Evolutionary conservation across 225 moss, liverwort and hornwort genomes (phyloP), one percentile per base, ranked within the genome.

Genomic region (Straminergon stramineum): DNA sequence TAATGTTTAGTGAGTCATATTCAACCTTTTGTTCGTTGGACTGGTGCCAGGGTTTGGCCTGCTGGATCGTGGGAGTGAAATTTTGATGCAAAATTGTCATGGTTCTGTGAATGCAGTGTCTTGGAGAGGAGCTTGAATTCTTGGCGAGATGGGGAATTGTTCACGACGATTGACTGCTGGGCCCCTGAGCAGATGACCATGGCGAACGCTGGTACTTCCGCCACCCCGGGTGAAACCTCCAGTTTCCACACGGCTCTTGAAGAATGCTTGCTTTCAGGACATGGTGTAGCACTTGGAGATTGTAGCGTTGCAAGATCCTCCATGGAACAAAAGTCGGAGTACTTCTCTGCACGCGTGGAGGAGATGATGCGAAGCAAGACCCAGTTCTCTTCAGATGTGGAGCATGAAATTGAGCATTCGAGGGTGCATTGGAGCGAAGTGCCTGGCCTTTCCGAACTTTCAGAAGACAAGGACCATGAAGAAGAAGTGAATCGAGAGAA

Each of bases 271-370:
- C 18, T 48, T 75, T 18, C 2, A 66, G 9, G 18, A 17, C 14
- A 24, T 18, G 30, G 18, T 17, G 1, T 48, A 6, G 30, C 18
- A 10, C 7, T 19, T 75, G 51, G 31, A 51, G 51, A 75, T 32
- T 0, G 18, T 11, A 18, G 75, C 0, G 5, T 11, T 31, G 31
- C 2, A 18, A 3, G 45, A 17, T 30, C 1, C 12, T 20, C 11
- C 7, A 32, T 19, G 12, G 12, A 75, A 6, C 74, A 3, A 3
- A 74, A 45, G 28, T 74, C 1, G 0, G 74, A 73, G 16, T 73
- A 43, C 20, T 73, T 43, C 16, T 73, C 28, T 28, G 4, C 31
- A 6, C 48, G 6, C 2, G 48, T 11, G 18, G 75, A 75, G 48
- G 75, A 75, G 31, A 75, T 30, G 48, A 48, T 75, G 6, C 31